phyloP scores from a whole-genome alignment of 192 early-diverging fungal species.

The Diversispora eburnea region DNA sequence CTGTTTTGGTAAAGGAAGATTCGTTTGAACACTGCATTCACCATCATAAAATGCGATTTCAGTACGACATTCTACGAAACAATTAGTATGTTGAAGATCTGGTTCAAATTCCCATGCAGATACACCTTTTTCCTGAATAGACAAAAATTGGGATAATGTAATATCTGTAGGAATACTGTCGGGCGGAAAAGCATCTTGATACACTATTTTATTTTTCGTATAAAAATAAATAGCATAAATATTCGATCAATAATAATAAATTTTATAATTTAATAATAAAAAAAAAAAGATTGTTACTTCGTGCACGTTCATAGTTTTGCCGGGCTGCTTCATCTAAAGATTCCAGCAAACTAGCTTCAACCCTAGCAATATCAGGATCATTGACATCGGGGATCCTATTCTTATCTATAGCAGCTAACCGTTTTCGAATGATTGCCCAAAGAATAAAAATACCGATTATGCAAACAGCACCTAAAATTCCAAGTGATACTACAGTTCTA shows the following conservation, averaged over 20 bases:
- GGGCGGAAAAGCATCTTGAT: slow-evolving; percentile 68
- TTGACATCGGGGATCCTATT: slow-evolving; percentile 32
- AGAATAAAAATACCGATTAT: slow-evolving; percentile 2
- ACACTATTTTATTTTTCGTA: slow-evolving; percentile 41
- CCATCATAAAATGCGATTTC: slow-evolving; percentile 72
- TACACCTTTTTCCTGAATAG: slow-evolving; percentile 79
- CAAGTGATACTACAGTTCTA: background rate
- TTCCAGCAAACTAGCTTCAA: slow-evolving; percentile 29
- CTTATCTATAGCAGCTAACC: slow-evolving; percentile 10
- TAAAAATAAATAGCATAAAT: background rate
- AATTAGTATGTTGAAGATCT: slow-evolving; percentile 52
- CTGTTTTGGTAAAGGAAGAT: slow-evolving; percentile 72
- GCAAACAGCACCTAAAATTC: background rate
- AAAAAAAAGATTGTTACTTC: slow-evolving; percentile 33
- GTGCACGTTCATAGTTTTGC: slow-evolving; percentile 45
- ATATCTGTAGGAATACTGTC: slow-evolving; percentile 74
- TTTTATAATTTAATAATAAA: background rate
- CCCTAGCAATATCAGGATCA: slow-evolving; percentile 39
- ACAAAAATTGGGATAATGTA: slow-evolving; percentile 67
- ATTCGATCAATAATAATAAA: background rate
- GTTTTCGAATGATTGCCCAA: slow-evolving; percentile 12
- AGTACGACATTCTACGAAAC: slow-evolving; percentile 65
- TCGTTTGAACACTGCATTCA: slow-evolving; percentile 74
- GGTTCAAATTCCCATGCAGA: slow-evolving; percentile 81
- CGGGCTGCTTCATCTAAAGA: slow-evolving; percentile 43